phyloP scores from a whole-genome alignment of 2,329 filamentous ascomycete genomes.

The Colletotrichum filicis region DNA sequence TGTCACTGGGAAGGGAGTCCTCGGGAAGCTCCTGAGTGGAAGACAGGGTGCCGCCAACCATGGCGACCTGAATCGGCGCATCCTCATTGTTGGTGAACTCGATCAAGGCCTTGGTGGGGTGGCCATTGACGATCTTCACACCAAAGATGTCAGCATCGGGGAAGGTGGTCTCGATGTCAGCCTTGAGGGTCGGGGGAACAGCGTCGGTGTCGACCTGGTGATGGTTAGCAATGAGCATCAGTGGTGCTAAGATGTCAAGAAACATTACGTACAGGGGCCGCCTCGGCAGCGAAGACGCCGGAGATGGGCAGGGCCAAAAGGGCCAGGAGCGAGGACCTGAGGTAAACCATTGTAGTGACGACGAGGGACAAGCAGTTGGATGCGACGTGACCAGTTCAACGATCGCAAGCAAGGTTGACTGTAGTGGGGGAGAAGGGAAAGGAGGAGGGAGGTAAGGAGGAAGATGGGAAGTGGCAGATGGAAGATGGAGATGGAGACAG shows the following conservation, averaged over 20 bases:
- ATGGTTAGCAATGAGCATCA: conserved; percentile 16
- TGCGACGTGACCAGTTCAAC: conserved; percentile 33
- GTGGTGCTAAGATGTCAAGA: not conserved
- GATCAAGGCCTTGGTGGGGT: conserved; percentile 83
- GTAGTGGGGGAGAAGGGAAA: not conserved
- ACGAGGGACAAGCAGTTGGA: conserved; percentile 13
- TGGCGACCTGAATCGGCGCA: conserved; percentile 77
- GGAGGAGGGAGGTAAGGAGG: not conserved
- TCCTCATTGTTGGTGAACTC: conserved; percentile 88
- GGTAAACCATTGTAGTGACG: conserved; percentile 72
- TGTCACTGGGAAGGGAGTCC: conserved; percentile 57
- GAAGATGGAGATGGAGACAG: conserved; percentile 1
- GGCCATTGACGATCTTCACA: conserved; percentile 94
- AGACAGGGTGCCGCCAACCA: conserved; percentile 81
- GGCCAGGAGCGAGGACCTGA: conserved; percentile 78
- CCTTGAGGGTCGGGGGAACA: conserved; percentile 57
- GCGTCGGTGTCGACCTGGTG: conserved; percentile 38
- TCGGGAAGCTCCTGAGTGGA: conserved; percentile 63
- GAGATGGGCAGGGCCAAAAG: conserved; percentile 77
- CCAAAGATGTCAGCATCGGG: conserved; percentile 86
- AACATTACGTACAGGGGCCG: conserved; percentile 58
- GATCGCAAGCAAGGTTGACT: conserved; percentile 44
- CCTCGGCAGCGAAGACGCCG: conserved; percentile 70
- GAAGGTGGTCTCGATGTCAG: conserved; percentile 73
- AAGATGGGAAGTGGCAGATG: not conserved